Percentiles rank a stretch among this genome's conserved stretches.
Conservation (phyloP, 2,329 filamentous ascomycete species). For the Podosphaera xanthii region DNA sequence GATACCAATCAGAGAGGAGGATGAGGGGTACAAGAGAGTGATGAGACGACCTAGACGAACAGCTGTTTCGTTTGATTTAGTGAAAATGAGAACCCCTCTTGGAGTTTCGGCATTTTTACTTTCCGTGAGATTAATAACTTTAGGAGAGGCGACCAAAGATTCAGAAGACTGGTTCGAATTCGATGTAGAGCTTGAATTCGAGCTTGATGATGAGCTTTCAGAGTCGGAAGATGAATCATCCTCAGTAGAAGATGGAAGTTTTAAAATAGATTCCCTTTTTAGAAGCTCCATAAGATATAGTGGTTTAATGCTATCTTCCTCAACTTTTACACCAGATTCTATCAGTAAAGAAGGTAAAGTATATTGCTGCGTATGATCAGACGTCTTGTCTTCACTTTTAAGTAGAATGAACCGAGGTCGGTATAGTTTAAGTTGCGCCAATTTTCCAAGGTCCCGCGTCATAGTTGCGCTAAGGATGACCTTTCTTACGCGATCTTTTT, state of each 20-base stretch:
- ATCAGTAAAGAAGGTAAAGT: slow-evolving; percentile 38
- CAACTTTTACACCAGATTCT: slow-evolving; percentile 45
- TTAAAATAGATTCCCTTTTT: slow-evolving; percentile 26
- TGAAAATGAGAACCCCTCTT: slow-evolving; percentile 50
- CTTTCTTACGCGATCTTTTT: slow-evolving; percentile 35
- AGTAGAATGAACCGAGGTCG: slow-evolving; percentile 58
- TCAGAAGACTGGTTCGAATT: neutral
- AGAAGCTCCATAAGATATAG: slow-evolving; percentile 67
- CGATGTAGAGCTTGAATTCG: slow-evolving; percentile 1
- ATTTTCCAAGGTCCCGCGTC: slow-evolving; percentile 62
- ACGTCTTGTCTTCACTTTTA: slow-evolving; percentile 22
- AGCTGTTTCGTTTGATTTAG: slow-evolving; percentile 71
- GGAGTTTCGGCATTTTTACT: slow-evolving; percentile 6
- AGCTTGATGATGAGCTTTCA: neutral
- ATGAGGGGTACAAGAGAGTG: slow-evolving; percentile 35
- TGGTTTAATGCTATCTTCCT: slow-evolving; percentile 51
- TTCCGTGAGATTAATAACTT: neutral
- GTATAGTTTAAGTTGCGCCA: slow-evolving; percentile 48
- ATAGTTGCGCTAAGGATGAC: slow-evolving; percentile 80
- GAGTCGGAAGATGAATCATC: slow-evolving; percentile 3
- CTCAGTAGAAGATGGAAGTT: slow-evolving; percentile 6
- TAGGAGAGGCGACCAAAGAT: neutral
- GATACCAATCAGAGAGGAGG: slow-evolving; percentile 36
- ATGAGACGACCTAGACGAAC: slow-evolving; percentile 70
- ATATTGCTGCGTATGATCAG: slow-evolving; percentile 18